Evolutionary conservation across 805 yeast species (phyloP).

Genomic region (Diddensiella santjacobensis): DNA sequence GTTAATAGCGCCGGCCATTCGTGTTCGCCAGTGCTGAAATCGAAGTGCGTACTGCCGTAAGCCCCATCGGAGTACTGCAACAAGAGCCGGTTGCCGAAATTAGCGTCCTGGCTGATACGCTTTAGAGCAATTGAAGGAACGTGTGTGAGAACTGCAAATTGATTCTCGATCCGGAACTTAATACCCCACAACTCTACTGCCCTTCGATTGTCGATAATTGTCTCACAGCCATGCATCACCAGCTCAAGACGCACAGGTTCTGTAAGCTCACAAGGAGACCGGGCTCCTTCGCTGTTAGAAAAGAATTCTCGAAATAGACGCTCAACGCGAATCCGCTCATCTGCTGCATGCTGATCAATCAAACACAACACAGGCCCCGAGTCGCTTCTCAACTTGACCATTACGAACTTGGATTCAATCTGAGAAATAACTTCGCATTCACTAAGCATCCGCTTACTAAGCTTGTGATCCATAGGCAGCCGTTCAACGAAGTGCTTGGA

Average conservation of each 20-base stretch:
- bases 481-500: constrained; percentile 1
- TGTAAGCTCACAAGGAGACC: constrained; percentile 18
- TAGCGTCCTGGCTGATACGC: constrained; percentile 5
- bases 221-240: background rate
- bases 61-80: constrained; percentile 10
- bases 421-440: constrained; percentile 38
- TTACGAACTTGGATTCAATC: constrained; percentile 60
- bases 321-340: constrained; percentile 69
- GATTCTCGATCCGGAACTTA: constrained; percentile 3
- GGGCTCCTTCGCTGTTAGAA: constrained; percentile 33
- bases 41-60: too few species aligned
- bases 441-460: constrained; percentile 12
- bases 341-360: constrained; percentile 83
- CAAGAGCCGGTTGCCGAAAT: constrained; percentile 10
- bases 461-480: constrained; percentile 5
- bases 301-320: constrained; percentile 29
- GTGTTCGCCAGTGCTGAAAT: background rate
- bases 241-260: background rate
- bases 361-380: constrained; percentile 35
- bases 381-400: constrained; percentile 34
- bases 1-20: background rate
- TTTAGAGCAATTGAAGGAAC: constrained; percentile 13
- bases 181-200: constrained; percentile 17
- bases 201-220: constrained; percentile 3
- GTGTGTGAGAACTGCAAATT: constrained; percentile 23